Evolutionary conservation across 345 rosid genomes (phyloP).

Genomic region (Combretum micranthum): DNA sequence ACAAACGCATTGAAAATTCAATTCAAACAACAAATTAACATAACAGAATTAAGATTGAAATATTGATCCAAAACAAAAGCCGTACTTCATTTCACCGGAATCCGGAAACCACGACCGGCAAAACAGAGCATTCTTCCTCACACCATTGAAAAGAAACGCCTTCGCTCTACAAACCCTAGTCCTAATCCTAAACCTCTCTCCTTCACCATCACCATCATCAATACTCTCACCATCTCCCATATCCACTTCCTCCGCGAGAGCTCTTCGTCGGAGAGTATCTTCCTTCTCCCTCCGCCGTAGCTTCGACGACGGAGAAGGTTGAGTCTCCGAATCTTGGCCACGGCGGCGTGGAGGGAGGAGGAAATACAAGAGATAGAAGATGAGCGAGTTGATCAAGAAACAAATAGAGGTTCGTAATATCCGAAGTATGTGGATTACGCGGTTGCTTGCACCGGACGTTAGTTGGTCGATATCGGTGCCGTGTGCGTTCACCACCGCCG

Average conservation of each 20-base stretch:
- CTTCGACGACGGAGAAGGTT: slow-evolving; percentile 26
- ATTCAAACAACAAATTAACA: background rate
- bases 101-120: slow-evolving; percentile 82
- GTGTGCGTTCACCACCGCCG: slow-evolving; percentile 18
- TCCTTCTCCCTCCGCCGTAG: slow-evolving; percentile 70
- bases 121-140: slow-evolving; percentile 63
- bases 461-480: slow-evolving; percentile 72
- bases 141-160: slow-evolving; percentile 60
- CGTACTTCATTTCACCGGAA: slow-evolving; percentile 57
- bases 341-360: slow-evolving; percentile 49
- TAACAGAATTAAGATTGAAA: background rate
- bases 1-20: too few relatives aligned
- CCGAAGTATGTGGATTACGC: slow-evolving; percentile 67
- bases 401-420: slow-evolving; percentile 37
- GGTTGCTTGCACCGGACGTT: slow-evolving; percentile 98
- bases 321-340: slow-evolving; percentile 10
- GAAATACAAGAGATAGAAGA: slow-evolving; percentile 50
- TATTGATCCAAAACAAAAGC: background rate
- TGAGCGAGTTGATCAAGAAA: slow-evolving; percentile 43
- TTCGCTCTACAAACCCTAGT: slow-evolving; percentile 28
- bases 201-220: slow-evolving; percentile 27
- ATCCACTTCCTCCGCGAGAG: slow-evolving; percentile 67
- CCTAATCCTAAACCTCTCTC: too few relatives aligned
- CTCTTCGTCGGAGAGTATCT: slow-evolving; percentile 71
- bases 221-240: slow-evolving; percentile 32